Percentiles rank a stretch among this genome's conserved stretches.
Conservation (phyloP, 2,329 filamentous ascomycete genomes). For the Beauveria sp. region DNA sequence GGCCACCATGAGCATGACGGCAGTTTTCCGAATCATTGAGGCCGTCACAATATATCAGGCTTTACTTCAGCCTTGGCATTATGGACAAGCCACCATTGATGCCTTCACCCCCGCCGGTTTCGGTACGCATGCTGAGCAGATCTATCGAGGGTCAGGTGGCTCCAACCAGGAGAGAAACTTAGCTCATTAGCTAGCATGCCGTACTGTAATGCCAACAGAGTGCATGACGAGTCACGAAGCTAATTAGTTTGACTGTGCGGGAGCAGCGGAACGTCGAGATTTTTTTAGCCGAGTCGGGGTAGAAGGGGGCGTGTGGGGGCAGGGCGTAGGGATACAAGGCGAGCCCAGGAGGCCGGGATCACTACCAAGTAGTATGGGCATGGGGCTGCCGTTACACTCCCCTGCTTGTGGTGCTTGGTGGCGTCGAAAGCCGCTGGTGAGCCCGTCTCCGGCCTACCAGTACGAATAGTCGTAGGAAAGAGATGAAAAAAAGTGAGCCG, state of each 20-base stretch:
- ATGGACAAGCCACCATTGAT: neutral
- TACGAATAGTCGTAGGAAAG: neutral
- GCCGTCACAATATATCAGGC: neutral
- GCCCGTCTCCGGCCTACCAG: neutral
- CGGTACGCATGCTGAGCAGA: neutral
- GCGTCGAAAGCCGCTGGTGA: neutral
- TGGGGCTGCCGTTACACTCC: too few species aligned
- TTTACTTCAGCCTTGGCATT: neutral
- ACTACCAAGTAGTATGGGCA: neutral
- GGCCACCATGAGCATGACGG: neutral
- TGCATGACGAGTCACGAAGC: conserved; percentile 5
- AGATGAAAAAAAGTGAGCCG: neutral
- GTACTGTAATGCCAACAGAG: neutral
- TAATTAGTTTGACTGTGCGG: neutral
- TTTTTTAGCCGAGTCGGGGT: conserved; percentile 4
- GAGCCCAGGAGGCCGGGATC: conserved; percentile 5
- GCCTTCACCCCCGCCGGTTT: neutral
- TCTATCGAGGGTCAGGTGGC: neutral
- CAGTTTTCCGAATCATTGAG: neutral
- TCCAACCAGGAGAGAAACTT: neutral
- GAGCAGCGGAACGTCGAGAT: conserved; percentile 6
- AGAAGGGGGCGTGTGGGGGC: conserved; percentile 7
- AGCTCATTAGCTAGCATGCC: neutral
- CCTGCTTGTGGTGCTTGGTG: neutral
- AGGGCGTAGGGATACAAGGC: neutral